These are phyloP conservation scores for Tribonema minus DNA, from an alignment of 108 stramenopile species.

Conservation along the genomic window DNA sequence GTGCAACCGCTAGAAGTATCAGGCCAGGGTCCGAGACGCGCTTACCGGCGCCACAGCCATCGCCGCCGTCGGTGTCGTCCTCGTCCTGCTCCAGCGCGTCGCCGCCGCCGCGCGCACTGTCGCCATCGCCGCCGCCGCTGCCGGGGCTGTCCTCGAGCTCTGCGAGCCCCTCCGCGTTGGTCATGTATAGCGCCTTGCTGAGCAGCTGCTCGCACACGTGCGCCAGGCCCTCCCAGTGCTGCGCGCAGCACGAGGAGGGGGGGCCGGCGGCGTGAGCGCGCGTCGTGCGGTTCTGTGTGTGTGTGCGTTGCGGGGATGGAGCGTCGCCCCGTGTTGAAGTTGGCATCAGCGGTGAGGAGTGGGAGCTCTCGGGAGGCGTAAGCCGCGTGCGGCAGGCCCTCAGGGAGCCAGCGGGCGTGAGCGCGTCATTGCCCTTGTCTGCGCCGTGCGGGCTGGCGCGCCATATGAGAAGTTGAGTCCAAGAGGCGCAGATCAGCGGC, in stretches of 20 bases:
- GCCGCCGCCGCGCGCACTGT: neutral
- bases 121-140: neutral
- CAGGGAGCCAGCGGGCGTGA: too few relatives aligned
- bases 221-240: neutral
- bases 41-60: neutral
- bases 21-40: neutral
- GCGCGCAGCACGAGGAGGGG: neutral
- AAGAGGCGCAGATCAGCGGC: too few relatives aligned
- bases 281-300: too few relatives aligned
- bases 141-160: conserved; percentile 17
- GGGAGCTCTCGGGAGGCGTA: neutral
- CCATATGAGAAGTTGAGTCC: too few relatives aligned
- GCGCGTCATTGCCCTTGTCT: too few relatives aligned
- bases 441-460: too few relatives aligned
- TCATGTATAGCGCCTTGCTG: conserved; percentile 4
- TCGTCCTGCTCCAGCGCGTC: neutral
- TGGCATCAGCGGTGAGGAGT: neutral
- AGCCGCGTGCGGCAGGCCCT: neutral
- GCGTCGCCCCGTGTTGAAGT: too few relatives aligned
- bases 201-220: conserved; percentile 2
- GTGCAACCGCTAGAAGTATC: too few relatives aligned
- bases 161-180: conserved; percentile 6
- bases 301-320: too few relatives aligned
- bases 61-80: neutral
- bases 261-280: too few relatives aligned